Conservation (phyloP, 352 stramenopile species). For the Phytophthora meadii region DNA sequence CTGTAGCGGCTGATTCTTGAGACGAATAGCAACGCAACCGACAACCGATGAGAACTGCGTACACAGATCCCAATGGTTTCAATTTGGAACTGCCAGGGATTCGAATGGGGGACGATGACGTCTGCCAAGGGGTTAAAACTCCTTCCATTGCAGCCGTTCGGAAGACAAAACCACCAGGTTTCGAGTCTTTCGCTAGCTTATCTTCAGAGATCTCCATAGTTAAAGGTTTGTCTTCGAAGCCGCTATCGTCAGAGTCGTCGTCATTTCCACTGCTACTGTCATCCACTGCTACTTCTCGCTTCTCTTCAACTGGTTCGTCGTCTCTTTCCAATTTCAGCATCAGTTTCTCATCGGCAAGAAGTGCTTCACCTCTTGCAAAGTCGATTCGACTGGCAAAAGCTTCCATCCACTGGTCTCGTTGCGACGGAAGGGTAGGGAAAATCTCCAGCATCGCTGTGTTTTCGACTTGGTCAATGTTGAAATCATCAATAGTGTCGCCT, state of each 20-base stretch:
- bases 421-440: slow-evolving; percentile 43
- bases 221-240: slow-evolving; percentile 28
- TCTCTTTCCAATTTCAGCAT: slow-evolving; percentile 51
- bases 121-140: slow-evolving; percentile 48
- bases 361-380: slow-evolving; percentile 57
- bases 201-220: slow-evolving; percentile 1
- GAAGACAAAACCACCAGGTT: slow-evolving; percentile 29
- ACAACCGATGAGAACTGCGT: slow-evolving; percentile 49
- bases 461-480: slow-evolving; percentile 15
- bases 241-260: slow-evolving; percentile 6
- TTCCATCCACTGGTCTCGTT: slow-evolving; percentile 51
- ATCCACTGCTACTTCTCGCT: neutral
- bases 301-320: slow-evolving; percentile 24
- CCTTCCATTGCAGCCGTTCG: slow-evolving; percentile 61
- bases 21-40: slow-evolving; percentile 41
- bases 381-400: slow-evolving; percentile 50
- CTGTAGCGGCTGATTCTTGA: slow-evolving; percentile 16
- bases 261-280: neutral
- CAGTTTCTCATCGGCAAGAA: slow-evolving; percentile 59
- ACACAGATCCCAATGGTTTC: slow-evolving; percentile 29
- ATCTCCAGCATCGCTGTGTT: slow-evolving; percentile 41
- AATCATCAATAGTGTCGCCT: neutral
- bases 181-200: neutral
- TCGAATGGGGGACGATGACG: slow-evolving; percentile 22
- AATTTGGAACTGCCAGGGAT: slow-evolving; percentile 33